phyloP scores from a whole-genome alignment of 2,329 filamentous ascomycete species.

The Hymenoscyphus occultus region DNA sequence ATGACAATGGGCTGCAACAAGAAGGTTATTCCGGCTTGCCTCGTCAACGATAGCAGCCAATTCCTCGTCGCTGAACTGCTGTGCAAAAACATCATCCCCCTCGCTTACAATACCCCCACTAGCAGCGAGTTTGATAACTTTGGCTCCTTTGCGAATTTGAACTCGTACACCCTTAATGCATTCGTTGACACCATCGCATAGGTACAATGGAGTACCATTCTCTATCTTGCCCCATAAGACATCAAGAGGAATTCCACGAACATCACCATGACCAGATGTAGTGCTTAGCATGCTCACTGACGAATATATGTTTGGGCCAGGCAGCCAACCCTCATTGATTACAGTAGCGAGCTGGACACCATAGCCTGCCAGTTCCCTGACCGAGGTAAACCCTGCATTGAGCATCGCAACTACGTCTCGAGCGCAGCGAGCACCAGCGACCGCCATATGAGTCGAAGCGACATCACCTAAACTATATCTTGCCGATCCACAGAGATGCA shows the following conservation, averaged over 20 bases:
- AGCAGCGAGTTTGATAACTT: slow-evolving; percentile 47
- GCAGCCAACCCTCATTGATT: not conserved
- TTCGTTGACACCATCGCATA: not conserved
- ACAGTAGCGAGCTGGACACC: slow-evolving; percentile 41
- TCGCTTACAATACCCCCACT: slow-evolving; percentile 38
- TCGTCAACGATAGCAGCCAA: slow-evolving; percentile 45
- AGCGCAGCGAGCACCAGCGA: slow-evolving; percentile 43
- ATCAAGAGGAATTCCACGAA: not conserved
- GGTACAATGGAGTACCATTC: not conserved
- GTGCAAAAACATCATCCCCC: slow-evolving; percentile 42
- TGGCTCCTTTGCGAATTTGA: slow-evolving; percentile 45
- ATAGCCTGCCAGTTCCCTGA: slow-evolving; percentile 49
- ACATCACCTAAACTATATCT: not conserved
- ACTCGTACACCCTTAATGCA: slow-evolving; percentile 13
- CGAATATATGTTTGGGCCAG: not conserved
- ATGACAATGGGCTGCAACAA: slow-evolving; percentile 22
- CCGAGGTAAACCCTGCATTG: slow-evolving; percentile 49
- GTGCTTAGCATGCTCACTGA: not conserved
- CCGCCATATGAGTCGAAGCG: slow-evolving; percentile 23
- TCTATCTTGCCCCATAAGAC: not conserved
- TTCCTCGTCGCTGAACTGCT: slow-evolving; percentile 45
- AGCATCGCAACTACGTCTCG: slow-evolving; percentile 43
- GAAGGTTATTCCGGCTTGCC: slow-evolving; percentile 40
- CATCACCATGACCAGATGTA: not conserved
- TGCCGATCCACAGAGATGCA: not conserved